A percentile compares a stretch with the other conserved stretches of the same genome.
Conservation (phyloP, 2,329 filamentous ascomycete genomes). For the Aspergillus texensis region DNA sequence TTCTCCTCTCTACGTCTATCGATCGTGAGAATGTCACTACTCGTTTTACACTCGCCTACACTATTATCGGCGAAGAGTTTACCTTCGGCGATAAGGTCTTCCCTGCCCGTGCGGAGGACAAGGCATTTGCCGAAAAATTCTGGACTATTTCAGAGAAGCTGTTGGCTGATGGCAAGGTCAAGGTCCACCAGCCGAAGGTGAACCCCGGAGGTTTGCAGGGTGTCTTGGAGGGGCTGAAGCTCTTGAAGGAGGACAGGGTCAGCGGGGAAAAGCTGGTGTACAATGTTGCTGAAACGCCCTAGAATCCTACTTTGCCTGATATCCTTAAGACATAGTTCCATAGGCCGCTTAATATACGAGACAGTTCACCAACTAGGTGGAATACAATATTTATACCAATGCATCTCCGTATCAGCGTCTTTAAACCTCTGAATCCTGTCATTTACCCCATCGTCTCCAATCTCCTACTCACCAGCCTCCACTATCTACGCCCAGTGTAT, state of each 20-base stretch:
- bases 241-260: conserved; percentile 48
- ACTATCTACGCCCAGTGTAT: conserved; percentile 2
- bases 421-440: conserved; percentile 4
- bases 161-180: conserved; percentile 47
- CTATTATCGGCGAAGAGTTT: conserved; percentile 35
- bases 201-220: conserved; percentile 46
- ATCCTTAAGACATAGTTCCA: not conserved
- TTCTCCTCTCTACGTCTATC: conserved; percentile 25
- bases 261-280: conserved; percentile 55
- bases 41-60: conserved; percentile 35
- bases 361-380: not conserved
- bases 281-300: conserved; percentile 29
- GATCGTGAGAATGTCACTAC: conserved; percentile 34
- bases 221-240: conserved; percentile 49
- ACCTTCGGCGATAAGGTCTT: conserved; percentile 27
- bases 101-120: conserved; percentile 41
- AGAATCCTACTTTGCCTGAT: not conserved
- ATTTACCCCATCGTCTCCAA: conserved; percentile 6
- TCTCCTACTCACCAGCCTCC: conserved; percentile 3
- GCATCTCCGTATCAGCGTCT: conserved; percentile 2
- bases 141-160: conserved; percentile 43
- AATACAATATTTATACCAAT: conserved; percentile 12
- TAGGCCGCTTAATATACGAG: not conserved
- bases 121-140: conserved; percentile 47
- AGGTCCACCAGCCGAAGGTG: conserved; percentile 46